Evolutionary conservation across 345 rosid genomes (phyloP), one percentile per base, ranked within the genome.

Genomic region (Raphanus sativus): DNA sequence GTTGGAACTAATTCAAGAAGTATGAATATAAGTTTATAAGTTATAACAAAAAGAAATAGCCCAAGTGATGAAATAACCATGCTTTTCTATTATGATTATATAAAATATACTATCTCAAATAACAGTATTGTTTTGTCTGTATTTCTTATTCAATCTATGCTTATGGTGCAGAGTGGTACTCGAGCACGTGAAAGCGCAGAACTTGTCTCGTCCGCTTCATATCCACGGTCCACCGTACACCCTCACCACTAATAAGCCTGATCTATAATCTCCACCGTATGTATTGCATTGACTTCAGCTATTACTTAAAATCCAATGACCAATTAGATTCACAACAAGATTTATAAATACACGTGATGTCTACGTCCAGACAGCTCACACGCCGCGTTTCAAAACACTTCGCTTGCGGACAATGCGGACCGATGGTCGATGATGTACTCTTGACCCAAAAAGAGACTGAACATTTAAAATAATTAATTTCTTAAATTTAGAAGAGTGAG

Each of bases 391-490:
- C 74, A 24, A 59, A 59, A 72, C 77, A 78, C 24, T 34, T 78
- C 75, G 33, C 82, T 79, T 79, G 70, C 82, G 78, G 82, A 79
- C 82, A 74, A 74, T 62, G 62, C 82, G 82, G 82, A 73, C 71
- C 78, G 50, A 79, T 68, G 70, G 30, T 62, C 82, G 77, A 73
- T 78, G 77, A 66, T 78, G 74, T 33, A 12, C 45, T 52, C 70
- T 61, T 21, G 60, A 62, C 78, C 82, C 78, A 50, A 60, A 50
- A 36, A 67, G 58, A 30, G 30, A 32, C 45, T 9, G 36, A 26
- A 7, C 12, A 33, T 65, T 29, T 75, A 0, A 21, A 42, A 21
- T 7, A 15, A 29, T 40, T 48, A 36, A 38, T 64, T 28, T n/a
- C n/a, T n/a, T 28, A 2, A 13, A 28, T 40, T 52, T 59, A 16